Evolutionary conservation across 169 alveolate genomes (phyloP).

Genomic region (Plasmodium yoelii): DNA sequence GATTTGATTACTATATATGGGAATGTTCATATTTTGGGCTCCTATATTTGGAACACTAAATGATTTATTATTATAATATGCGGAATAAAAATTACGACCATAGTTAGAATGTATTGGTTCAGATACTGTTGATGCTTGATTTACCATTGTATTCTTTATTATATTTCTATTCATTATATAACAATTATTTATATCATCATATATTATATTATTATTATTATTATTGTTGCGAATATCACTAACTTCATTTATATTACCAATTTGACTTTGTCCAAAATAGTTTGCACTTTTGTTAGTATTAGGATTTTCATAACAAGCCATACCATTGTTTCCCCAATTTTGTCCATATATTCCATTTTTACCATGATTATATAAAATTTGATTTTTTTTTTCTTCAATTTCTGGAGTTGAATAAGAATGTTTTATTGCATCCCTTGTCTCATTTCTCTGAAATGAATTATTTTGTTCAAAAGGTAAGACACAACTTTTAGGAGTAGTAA

Average conservation of each 20-base stretch:
- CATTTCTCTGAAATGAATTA: too few species aligned
- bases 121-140: not conserved
- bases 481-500: too few species aligned
- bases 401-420: not conserved
- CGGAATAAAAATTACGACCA: not conserved
- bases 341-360: not conserved
- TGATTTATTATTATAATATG: not conserved
- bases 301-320: not conserved
- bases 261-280: not conserved
- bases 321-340: not conserved
- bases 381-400: too few species aligned
- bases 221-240: not conserved
- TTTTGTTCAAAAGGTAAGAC: too few species aligned
- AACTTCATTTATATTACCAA: not conserved
- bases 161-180: conserved; percentile 9
- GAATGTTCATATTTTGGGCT: not conserved
- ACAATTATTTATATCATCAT: not conserved
- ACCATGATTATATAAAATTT: too few species aligned
- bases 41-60: not conserved
- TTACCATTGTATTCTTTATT: not conserved
- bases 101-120: conserved; percentile 10
- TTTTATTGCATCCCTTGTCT: not conserved
- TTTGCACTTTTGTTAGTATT: not conserved
- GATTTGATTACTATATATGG: not conserved
- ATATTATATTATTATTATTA: conserved; percentile 7